A percentile compares a stretch with the other conserved stretches of the same genome.
Conservation (phyloP, 306 rosid genomes). For the Abrus pulchellus region DNA sequence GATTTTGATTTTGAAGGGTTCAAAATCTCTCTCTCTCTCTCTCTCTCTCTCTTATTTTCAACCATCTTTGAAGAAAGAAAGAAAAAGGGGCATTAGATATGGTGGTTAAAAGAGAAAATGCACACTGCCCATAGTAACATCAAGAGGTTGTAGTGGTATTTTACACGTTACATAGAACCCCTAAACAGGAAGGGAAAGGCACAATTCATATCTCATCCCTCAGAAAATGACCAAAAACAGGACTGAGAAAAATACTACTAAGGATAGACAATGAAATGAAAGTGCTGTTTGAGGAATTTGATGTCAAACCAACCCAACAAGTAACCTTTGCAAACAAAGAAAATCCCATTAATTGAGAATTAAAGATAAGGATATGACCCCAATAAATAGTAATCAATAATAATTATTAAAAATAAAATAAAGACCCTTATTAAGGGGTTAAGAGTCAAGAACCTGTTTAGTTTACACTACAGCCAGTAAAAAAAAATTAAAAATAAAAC, state of each 20-base stretch:
- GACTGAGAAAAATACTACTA: constrained; percentile 31
- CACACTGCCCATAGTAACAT: constrained; percentile 15
- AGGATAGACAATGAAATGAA: constrained; percentile 47
- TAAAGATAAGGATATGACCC: constrained; percentile 64
- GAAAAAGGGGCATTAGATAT: background rate
- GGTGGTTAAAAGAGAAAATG: background rate
- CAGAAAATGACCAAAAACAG: constrained; percentile 65
- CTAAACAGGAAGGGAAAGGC: constrained; percentile 34
- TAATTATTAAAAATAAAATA: background rate
- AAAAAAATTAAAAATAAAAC: constrained; percentile 37
- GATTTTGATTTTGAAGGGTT: background rate
- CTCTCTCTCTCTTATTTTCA: too few species aligned
- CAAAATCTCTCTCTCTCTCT: background rate
- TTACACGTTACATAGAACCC: constrained; percentile 50
- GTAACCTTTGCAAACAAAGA: constrained; percentile 57
- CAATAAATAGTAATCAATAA: constrained; percentile 60
- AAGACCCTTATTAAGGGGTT: constrained; percentile 58
- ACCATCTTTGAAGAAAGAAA: background rate
- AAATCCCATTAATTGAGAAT: constrained; percentile 61
- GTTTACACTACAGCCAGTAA: constrained; percentile 45
- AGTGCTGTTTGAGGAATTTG: constrained; percentile 55
- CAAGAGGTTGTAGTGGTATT: constrained; percentile 47
- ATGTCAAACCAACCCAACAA: constrained; percentile 57
- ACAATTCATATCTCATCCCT: constrained; percentile 1
- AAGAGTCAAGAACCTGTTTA: constrained; percentile 66